Evolutionary conservation across 2,329 filamentous ascomycete species (phyloP).

Genomic region (Chrysosphaeria jannelii): DNA sequence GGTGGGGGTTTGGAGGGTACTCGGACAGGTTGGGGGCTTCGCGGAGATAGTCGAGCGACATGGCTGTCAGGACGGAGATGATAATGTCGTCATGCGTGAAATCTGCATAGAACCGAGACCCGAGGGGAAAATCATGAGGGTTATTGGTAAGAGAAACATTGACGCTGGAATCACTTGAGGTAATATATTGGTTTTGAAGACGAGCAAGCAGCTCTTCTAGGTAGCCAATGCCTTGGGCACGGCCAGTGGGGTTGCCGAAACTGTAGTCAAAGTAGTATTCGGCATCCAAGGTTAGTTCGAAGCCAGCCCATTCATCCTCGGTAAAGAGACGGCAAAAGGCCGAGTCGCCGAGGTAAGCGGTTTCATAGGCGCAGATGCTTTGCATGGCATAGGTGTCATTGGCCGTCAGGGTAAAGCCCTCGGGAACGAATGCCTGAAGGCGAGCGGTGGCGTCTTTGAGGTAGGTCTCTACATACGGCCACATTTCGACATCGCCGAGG

Average conservation of each 20-base stretch:
- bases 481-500: conserved; percentile 12
- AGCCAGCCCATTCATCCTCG: conserved; percentile 26
- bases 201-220: conserved; percentile 19
- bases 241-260: conserved; percentile 17
- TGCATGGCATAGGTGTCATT: conserved; percentile 20
- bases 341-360: conserved; percentile 16
- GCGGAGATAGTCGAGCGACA: conserved; percentile 22
- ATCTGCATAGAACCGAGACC: conserved; percentile 18
- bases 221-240: conserved; percentile 21
- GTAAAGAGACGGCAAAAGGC: conserved; percentile 23
- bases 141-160: conserved; percentile 18
- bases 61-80: conserved; percentile 16
- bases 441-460: conserved; percentile 14
- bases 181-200: conserved; percentile 15
- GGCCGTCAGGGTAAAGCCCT: conserved; percentile 15
- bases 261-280: conserved; percentile 17
- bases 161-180: conserved; percentile 17
- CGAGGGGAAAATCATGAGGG: conserved; percentile 14
- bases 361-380: conserved; percentile 23
- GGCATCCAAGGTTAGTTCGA: conserved; percentile 20
- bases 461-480: conserved; percentile 16
- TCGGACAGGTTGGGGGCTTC: conserved; percentile 12
- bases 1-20: conserved; percentile 13
- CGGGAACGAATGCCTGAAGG: conserved; percentile 15
- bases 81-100: conserved; percentile 23